Base-by-base conservation (phyloP, 371 early-diverging fungal species). In the Mortierella sp. region DNA sequence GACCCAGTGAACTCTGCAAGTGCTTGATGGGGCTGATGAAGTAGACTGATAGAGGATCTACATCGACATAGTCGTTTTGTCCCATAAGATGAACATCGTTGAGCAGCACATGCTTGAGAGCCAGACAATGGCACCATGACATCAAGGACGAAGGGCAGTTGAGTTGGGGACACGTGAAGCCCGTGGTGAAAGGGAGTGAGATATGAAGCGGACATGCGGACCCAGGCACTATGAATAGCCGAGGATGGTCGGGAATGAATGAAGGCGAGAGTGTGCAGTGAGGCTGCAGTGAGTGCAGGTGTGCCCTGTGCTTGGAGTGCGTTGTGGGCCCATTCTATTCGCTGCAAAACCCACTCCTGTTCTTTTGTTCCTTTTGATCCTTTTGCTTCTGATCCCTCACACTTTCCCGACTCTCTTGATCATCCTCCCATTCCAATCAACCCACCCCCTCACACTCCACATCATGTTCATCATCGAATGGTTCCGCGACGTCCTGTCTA, bases 391-490 rank as follows among this genome's bases (percentile, higher is more conserved):
- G 27, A 14, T 45, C 50, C 51, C 29, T 34, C 54, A 43, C 19
- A 44, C 25, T 43, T n/a, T 60, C 37, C 28, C 34, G 22, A 7
- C 27, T 19, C 58, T 37, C 25, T 52, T 3, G 21, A 40, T 39
- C 24, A 31, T 41, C 17, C 31, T 46, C 58, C 10, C 41, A 40
- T 43, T 19, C 44, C 5, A 3, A 4, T 17, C 44, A 19, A 43
- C 5, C 44, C 37, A 17, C 31, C 54, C 39, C 27, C 41, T 19
- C 45, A 19, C 16, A 10, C 24, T 16, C 6, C 50, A 51, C 65
- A 61, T 31, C 49, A 96, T 95, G 96, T 96, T 95, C 82, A 86
- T 96, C 78, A 83, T 95, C 76, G 92, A 93, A 81, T 96, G 97
- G 97, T 94, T 96, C 83, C 94, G 91, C 85, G 92, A 94, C 80